Percentiles rank a stretch among this genome's conserved stretches.
These are phyloP conservation scores for Neurospora africana DNA, from an alignment of 495 filamentous ascomycete genomes.

Conservation along the genomic window DNA sequence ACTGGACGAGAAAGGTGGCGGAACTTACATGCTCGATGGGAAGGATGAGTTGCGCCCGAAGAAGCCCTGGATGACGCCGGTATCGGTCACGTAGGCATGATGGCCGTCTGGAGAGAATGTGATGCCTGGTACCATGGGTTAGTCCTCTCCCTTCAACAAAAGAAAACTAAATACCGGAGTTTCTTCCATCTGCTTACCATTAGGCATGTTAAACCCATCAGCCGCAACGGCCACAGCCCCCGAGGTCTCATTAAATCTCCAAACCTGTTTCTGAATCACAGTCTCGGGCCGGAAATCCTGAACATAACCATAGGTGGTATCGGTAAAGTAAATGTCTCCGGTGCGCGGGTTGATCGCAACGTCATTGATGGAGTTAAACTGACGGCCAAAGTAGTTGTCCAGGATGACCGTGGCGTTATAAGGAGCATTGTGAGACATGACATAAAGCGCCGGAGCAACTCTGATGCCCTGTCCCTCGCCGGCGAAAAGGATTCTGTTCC, in stretches of 20 bases:
- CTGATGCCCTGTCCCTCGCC: constrained; percentile 39
- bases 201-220: constrained; percentile 45
- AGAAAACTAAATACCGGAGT: neutral
- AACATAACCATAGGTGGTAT: constrained; percentile 50
- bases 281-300: constrained; percentile 46
- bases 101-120: constrained; percentile 44
- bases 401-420: constrained; percentile 42
- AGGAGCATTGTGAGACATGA: constrained; percentile 37
- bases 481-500: constrained; percentile 32
- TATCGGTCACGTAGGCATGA: constrained; percentile 47
- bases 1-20: neutral
- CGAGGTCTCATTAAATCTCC: constrained; percentile 38
- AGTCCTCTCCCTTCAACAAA: neutral
- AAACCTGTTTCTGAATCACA: constrained; percentile 45
- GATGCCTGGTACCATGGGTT: constrained; percentile 27
- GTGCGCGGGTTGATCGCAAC: constrained; percentile 40
- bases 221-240: constrained; percentile 42
- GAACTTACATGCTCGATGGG: constrained; percentile 30
- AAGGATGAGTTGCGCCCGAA: constrained; percentile 25
- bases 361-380: constrained; percentile 54
- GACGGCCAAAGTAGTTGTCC: constrained; percentile 46
- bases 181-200: constrained; percentile 27
- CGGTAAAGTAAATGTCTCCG: constrained; percentile 53
- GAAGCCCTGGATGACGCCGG: constrained; percentile 33
- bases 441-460: constrained; percentile 28